A percentile compares a stretch with the other conserved stretches of the same genome.
Evolutionary conservation across 1,284 basidiomycete species (phyloP).

Genomic region (Inonotus hispidus): DNA sequence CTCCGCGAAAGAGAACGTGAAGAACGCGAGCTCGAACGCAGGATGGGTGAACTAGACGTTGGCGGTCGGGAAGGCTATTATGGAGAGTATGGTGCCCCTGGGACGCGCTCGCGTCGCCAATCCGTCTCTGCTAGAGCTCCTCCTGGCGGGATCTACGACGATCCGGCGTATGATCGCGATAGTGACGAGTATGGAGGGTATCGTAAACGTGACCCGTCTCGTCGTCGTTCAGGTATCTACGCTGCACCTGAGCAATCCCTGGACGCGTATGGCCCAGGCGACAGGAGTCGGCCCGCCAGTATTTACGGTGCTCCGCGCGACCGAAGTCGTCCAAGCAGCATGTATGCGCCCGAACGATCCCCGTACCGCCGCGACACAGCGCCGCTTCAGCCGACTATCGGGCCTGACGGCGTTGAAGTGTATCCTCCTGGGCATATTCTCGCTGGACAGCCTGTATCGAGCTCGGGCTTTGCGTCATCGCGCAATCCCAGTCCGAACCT

Average conservation of each 20-base stretch:
- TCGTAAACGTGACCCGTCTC: not conserved
- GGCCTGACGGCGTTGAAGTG: constrained; percentile 22
- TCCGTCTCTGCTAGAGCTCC: constrained; percentile 9
- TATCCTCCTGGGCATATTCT: constrained; percentile 51
- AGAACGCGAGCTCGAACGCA: constrained; percentile 16
- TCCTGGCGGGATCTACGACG: constrained; percentile 4
- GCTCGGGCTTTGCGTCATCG: constrained; percentile 1
- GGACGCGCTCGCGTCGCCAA: constrained; percentile 14
- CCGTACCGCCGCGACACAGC: constrained; percentile 16
- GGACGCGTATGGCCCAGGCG: not conserved
- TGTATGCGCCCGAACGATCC: constrained; percentile 21
- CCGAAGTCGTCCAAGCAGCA: constrained; percentile 6
- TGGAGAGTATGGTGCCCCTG: constrained; percentile 12
- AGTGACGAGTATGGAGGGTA: constrained; percentile 16
- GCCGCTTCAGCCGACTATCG: constrained; percentile 7
- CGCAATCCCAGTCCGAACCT: constrained; percentile 18
- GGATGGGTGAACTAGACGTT: constrained; percentile 18
- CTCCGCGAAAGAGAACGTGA: constrained; percentile 7
- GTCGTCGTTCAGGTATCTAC: constrained; percentile 4
- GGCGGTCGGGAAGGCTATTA: constrained; percentile 10
- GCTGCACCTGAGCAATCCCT: constrained; percentile 1
- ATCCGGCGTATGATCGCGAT: constrained; percentile 19
- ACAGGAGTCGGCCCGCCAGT: not conserved
- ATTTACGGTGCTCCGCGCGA: constrained; percentile 1
- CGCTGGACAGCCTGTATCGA: constrained; percentile 40